phyloP scores from a whole-genome alignment of 2,329 filamentous ascomycete genomes.

The Thermoascus crustaceus region DNA sequence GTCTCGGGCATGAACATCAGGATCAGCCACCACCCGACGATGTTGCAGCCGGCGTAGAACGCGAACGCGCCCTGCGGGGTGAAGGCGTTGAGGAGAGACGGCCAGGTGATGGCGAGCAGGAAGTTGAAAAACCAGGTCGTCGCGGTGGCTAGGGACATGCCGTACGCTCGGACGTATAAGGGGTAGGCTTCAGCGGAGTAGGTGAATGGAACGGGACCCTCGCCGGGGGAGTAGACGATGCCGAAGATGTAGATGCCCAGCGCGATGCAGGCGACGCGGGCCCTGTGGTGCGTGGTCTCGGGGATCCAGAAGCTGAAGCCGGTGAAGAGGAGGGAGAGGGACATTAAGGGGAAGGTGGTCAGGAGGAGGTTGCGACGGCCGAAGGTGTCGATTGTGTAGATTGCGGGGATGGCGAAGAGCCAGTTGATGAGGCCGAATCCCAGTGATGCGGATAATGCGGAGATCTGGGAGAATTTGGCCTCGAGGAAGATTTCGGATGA shows the following conservation, averaged over 20 bases:
- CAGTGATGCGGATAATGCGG: constrained; percentile 49
- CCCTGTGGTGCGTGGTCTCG: constrained; percentile 21
- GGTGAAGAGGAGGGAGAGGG: constrained; percentile 43
- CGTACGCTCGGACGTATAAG: constrained; percentile 53
- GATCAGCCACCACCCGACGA: constrained; percentile 40
- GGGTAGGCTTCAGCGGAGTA: constrained; percentile 62
- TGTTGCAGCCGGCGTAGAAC: constrained; percentile 40
- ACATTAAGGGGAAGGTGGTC: constrained; percentile 59
- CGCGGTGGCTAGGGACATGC: constrained; percentile 58
- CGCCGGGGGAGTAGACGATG: constrained; percentile 46
- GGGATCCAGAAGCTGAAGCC: constrained; percentile 48
- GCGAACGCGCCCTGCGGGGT: constrained; percentile 45
- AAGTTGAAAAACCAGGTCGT: constrained; percentile 54
- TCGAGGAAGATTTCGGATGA: constrained; percentile 53
- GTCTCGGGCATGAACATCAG: constrained; percentile 36
- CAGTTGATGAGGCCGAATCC: constrained; percentile 58
- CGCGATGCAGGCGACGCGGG: constrained; percentile 35
- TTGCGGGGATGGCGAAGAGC: constrained; percentile 54
- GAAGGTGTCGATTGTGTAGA: constrained; percentile 62
- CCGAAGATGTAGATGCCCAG: constrained; percentile 39
- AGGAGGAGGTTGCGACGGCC: constrained; percentile 57
- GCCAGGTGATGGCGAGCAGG: constrained; percentile 47
- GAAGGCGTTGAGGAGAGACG: constrained; percentile 41
- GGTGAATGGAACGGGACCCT: constrained; percentile 58
- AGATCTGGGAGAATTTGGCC: constrained; percentile 42